phyloP scores from a whole-genome alignment of 208 protist species.

The Acanthamoeba culbertsoni region DNA sequence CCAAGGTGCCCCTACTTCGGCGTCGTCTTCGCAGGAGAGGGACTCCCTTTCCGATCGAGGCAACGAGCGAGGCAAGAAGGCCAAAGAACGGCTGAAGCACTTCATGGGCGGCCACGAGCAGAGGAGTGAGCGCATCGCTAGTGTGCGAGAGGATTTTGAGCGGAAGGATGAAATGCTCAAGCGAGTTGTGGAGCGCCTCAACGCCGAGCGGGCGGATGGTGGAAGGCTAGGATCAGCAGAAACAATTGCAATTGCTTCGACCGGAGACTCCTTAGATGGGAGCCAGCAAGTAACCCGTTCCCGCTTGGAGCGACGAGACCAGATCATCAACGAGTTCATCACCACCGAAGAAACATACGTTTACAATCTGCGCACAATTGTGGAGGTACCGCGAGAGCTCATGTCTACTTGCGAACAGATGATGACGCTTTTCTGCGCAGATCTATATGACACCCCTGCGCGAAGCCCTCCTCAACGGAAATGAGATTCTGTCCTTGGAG shows the following conservation, averaged over 20 bases:
- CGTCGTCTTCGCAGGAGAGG: background rate
- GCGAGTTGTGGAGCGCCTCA: background rate
- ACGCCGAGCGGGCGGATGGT: background rate
- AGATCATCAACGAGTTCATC: slow-evolving; percentile 1
- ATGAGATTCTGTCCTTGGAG: background rate
- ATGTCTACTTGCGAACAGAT: too few relatives aligned
- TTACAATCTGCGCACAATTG: background rate
- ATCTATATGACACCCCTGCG: background rate
- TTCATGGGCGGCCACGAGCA: background rate
- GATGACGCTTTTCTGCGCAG: background rate
- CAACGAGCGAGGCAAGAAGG: background rate
- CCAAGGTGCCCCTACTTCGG: background rate
- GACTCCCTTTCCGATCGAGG: background rate
- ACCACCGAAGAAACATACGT: background rate
- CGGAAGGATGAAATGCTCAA: background rate
- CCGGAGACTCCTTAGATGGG: background rate
- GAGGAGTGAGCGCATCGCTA: background rate
- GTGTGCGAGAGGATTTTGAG: background rate
- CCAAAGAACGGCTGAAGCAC: background rate
- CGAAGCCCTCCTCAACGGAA: background rate
- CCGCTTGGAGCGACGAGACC: background rate
- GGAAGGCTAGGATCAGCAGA: background rate
- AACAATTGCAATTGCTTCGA: background rate
- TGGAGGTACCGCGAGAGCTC: background rate
- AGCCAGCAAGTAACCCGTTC: background rate